Percentiles rank a stretch among this genome's conserved stretches.
Conservation (phyloP, 2,329 filamentous ascomycete genomes). For the Fusarium chlamydosporum region DNA sequence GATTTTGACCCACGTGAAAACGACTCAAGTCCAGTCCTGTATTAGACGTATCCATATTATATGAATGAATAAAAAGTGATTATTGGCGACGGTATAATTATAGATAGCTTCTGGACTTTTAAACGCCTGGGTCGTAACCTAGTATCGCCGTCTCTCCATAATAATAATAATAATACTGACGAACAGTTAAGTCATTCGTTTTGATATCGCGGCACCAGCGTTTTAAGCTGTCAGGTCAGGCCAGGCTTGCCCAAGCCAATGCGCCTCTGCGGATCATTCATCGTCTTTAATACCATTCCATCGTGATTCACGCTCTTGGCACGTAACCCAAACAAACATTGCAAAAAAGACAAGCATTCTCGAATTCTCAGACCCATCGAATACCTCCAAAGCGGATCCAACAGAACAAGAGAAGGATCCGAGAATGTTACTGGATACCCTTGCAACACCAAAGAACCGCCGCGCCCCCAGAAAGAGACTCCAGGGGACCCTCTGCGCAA, state of each 20-base stretch:
- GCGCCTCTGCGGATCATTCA: slow-evolving; percentile 26
- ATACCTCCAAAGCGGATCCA: slow-evolving; percentile 43
- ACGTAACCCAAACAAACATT: slow-evolving; percentile 23
- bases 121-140: slow-evolving; percentile 27
- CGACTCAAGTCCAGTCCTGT: slow-evolving; percentile 1
- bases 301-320: slow-evolving; percentile 41
- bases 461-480: slow-evolving; percentile 39
- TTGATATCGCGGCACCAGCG: slow-evolving; percentile 14
- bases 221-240: slow-evolving; percentile 23
- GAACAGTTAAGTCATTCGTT: slow-evolving; percentile 25
- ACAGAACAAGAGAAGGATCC: slow-evolving; percentile 34
- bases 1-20: slow-evolving; percentile 30
- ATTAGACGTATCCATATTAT: neutral
- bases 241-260: slow-evolving; percentile 24
- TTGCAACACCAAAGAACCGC: slow-evolving; percentile 31
- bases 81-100: slow-evolving; percentile 10
- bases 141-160: slow-evolving; percentile 14
- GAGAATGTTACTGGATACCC: slow-evolving; percentile 19
- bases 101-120: slow-evolving; percentile 13
- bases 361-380: slow-evolving; percentile 35
- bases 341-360: slow-evolving; percentile 41
- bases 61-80: neutral
- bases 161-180: slow-evolving; percentile 6
- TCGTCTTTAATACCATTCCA: slow-evolving; percentile 26
- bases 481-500: slow-evolving; percentile 39